These are phyloP conservation scores for Suillus brevipes DNA, from an alignment of 768 basidiomycete genomes.

Conservation along the genomic window DNA sequence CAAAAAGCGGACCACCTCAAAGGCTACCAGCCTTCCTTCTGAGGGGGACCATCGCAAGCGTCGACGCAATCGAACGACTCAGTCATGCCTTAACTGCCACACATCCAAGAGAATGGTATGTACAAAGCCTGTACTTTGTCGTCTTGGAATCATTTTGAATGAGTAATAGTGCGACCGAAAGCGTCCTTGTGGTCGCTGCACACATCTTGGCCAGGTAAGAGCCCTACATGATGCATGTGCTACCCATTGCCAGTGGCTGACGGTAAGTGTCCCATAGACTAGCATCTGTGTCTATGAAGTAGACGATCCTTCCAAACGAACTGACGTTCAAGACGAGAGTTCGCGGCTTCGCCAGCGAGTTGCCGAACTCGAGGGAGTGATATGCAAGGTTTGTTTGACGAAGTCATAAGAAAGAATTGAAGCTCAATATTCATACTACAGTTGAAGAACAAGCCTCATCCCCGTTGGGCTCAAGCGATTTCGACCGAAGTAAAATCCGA, in stretches of 20 bases:
- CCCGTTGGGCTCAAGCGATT: slow-evolving; percentile 49
- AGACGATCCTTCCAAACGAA: slow-evolving; percentile 66
- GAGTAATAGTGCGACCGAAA: slow-evolving; percentile 45
- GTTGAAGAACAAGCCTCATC: slow-evolving; percentile 74
- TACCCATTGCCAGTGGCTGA: slow-evolving; percentile 15
- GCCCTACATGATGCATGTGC: slow-evolving; percentile 29
- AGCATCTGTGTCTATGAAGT: slow-evolving; percentile 85
- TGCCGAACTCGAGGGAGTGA: slow-evolving; percentile 81
- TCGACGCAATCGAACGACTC: slow-evolving; percentile 71
- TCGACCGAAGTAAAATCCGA: slow-evolving; percentile 28
- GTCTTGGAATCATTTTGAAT: background rate
- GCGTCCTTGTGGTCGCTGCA: slow-evolving; percentile 48
- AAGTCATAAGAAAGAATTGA: background rate
- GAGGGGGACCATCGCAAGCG: slow-evolving; percentile 59
- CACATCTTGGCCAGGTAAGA: slow-evolving; percentile 40
- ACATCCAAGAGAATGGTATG: slow-evolving; percentile 72
- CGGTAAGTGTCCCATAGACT: slow-evolving; percentile 44
- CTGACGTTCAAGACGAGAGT: slow-evolving; percentile 56
- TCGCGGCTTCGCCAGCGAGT: slow-evolving; percentile 70
- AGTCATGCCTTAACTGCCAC: slow-evolving; percentile 73
- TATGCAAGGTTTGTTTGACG: slow-evolving; percentile 59
- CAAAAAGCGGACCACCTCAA: slow-evolving; percentile 31
- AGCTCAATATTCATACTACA: slow-evolving; percentile 25
- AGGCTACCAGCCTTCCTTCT: slow-evolving; percentile 30
- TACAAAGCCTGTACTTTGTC: background rate